A percentile compares a stretch with the other conserved stretches of the same genome.
phyloP scores from a whole-genome alignment of 1,284 basidiomycete genomes.

The Entoloma clypeatum region DNA sequence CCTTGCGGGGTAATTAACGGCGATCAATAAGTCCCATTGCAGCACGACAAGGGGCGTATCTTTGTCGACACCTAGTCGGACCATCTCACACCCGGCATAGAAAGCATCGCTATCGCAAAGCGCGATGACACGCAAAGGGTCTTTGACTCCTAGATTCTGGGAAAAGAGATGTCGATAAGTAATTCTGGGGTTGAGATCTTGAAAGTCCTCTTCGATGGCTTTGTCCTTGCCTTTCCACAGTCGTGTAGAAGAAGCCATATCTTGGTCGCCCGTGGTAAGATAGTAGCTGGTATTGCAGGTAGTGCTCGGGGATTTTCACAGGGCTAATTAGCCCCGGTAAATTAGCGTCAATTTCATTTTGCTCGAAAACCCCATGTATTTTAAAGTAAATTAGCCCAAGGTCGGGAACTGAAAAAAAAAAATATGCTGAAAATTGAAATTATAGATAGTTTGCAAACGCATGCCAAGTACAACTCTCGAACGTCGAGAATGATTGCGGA shows the following conservation, averaged over 20 bases:
- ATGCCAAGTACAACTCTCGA: no score
- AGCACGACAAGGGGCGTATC: conserved; percentile 84
- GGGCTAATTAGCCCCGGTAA: no score
- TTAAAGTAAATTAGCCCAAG: no score
- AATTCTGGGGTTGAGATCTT: conserved; percentile 59
- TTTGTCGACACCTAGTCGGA: conserved; percentile 71
- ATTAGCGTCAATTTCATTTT: no score
- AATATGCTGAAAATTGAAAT: no score
- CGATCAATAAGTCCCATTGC: conserved; percentile 91
- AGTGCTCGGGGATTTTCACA: no score
- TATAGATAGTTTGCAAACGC: no score
- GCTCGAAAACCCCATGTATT: no score
- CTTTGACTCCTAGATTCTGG: conserved; percentile 58
- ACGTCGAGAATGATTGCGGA: no score
- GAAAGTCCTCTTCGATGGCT: conserved; percentile 42
- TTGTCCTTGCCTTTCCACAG: conserved; percentile 53
- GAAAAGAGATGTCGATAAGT: conserved; percentile 73
- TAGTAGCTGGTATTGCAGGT: no score
- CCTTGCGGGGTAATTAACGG: conserved; percentile 94
- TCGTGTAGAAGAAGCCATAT: conserved; percentile 3
- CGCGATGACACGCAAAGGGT: conserved; percentile 76
- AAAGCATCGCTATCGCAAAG: conserved; percentile 95
- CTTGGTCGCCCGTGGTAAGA: no score
- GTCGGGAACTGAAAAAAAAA: no score
- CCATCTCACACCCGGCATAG: conserved; percentile 89